Conservation (phyloP, 2,329 filamentous ascomycete genomes). For the Hyphodiscus sp. region DNA sequence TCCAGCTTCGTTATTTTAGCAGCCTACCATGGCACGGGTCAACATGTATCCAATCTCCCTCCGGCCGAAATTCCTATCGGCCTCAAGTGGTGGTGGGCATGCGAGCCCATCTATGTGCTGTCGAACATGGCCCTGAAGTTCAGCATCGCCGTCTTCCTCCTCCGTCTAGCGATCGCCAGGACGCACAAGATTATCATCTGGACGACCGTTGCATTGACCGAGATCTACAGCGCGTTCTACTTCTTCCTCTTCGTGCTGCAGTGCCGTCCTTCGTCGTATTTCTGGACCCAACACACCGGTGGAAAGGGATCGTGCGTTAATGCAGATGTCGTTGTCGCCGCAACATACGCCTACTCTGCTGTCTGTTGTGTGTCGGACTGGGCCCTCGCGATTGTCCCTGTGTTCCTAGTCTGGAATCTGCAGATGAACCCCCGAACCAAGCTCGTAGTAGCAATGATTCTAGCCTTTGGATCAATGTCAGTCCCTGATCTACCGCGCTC, state of each 20-base stretch:
- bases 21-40: constrained; percentile 25
- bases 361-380: constrained; percentile 36
- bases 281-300: constrained; percentile 33
- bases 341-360: constrained; percentile 35
- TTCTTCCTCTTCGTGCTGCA: constrained; percentile 35
- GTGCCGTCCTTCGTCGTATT: constrained; percentile 33
- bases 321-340: constrained; percentile 25
- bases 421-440: constrained; percentile 36
- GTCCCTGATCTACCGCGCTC: constrained; percentile 11
- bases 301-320: constrained; percentile 31
- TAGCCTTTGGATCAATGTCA: constrained; percentile 33
- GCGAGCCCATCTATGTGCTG: constrained; percentile 34
- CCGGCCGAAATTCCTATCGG: constrained; percentile 21
- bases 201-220: constrained; percentile 27
- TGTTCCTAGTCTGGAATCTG: constrained; percentile 36
- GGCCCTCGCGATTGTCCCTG: constrained; percentile 35
- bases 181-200: constrained; percentile 32
- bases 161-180: constrained; percentile 31
- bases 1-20: constrained; percentile 20
- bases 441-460: constrained; percentile 28
- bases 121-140: constrained; percentile 35
- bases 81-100: constrained; percentile 33
- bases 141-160: constrained; percentile 34
- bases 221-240: constrained; percentile 32
- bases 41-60: constrained; percentile 19